Evolutionary conservation across 1,284 basidiomycete species (phyloP), one percentile per base, ranked within the genome.

Genomic region (Puccinia hordei): DNA sequence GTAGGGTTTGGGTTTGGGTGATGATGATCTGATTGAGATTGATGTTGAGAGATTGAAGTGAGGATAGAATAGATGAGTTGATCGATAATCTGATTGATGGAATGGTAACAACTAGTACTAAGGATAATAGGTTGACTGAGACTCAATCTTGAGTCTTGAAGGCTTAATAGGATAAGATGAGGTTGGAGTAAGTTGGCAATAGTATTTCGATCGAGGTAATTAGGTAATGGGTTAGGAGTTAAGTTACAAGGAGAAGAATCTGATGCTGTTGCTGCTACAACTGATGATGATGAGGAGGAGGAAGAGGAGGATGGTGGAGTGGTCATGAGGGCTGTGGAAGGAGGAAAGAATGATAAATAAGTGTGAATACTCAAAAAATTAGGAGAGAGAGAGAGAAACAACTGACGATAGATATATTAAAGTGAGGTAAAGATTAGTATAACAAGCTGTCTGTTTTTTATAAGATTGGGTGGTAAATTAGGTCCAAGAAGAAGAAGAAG

Each of bases 21-120:
- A 12, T 41, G 6, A 41, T 41, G 6, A 12, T 41, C 38, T 59
- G 24, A 17, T 15, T 30, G 27, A 13, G 27, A 59, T 27, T 8
- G 24, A n/a, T n/a, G 30, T 68, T 12, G 33, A n/a, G 66, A 68
- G 66, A 68, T 49, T 5, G 41, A 49, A 1, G 0, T 24, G 17
- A 68, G 33, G 41, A 68, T 68, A 1, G 41, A 24, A 27, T 68
- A 51, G 44, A 68, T 68, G n/a, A 68, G 41, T 27, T 68, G 66
- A 27, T 68, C 66, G 44, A 68, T 68, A n/a, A 68, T 44, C n/a
- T 68, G 66, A 22, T 68, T 68, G 66, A 68, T 44, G n/a, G 44
- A 46, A n/a, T 68, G 66, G 24, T 68, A 68, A 27, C 41, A 44
- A 27, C 66, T 68, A 13, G 41, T 44, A 17, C 41, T 68, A 3